Conservation (phyloP, 164 flowering plant genomes). For the Macadamia tetraphylla region DNA sequence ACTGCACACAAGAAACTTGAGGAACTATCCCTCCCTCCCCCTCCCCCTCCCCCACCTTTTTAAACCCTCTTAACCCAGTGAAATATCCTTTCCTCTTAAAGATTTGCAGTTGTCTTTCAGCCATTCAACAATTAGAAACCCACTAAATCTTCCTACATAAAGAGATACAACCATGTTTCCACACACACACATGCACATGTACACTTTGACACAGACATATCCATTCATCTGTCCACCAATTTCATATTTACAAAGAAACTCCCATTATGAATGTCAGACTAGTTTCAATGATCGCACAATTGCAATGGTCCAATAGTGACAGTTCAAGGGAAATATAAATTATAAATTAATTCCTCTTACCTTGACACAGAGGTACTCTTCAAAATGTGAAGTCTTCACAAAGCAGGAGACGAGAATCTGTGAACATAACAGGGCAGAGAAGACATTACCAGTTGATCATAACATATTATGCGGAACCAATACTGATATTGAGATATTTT, state of each 20-base stretch:
- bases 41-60: no score
- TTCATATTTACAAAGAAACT: neutral
- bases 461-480: neutral
- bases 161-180: no score
- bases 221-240: neutral
- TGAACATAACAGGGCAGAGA: slow-evolving; percentile 6
- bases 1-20: no score
- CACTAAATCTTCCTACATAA: no score
- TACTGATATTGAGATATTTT: neutral
- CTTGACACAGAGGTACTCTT: slow-evolving; percentile 93
- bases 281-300: neutral
- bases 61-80: no score
- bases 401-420: slow-evolving; percentile 93
- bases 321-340: neutral
- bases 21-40: no score
- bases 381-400: slow-evolving; percentile 87
- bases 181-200: no score
- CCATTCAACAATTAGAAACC: no score
- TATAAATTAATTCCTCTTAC: slow-evolving; percentile 27
- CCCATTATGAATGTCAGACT: neutral
- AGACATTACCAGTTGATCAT: neutral
- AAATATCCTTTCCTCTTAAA: no score
- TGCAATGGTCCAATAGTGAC: neutral
- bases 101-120: no score
- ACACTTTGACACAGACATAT: no score